Base-by-base conservation (phyloP, 352 stramenopile genomes). In the Phytophthora pseudosyringae region DNA sequence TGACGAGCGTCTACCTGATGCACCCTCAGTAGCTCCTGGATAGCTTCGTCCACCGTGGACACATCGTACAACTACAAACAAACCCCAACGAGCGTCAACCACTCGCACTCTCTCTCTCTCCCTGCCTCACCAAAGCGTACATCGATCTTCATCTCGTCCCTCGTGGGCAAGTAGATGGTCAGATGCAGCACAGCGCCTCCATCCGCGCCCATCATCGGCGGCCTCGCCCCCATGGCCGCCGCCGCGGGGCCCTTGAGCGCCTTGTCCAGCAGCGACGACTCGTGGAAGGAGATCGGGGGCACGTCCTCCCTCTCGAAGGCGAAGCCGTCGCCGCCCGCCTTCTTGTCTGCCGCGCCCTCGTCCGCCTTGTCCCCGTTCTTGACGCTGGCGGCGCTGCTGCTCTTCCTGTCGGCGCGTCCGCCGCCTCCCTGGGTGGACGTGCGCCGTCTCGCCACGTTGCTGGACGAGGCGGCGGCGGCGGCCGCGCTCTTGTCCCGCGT, bases 71-170 rank as follows among this genome's bases (percentile, higher is more conserved):
- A 56, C 88, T 96, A 75, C 26, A 60, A 60, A 7, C 41, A 54
- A 56, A 32, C 31, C 50, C 8, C 8, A 56, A 31, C 48, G 21
- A 21, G 21, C 21, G 21, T 21, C 1, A 35, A 35, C 2, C 31
- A 35, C 10, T 1, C 51, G 26, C 2, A 55, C 44, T 18, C 40
- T 18, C 26, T 21, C 26, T 35, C n/a, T 16, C 13, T 8, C 18
- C 41, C n/a, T 59, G 3, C 13, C 49, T 11, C 31, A 51, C 12
- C n/a, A 35, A 28, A 13, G 73, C 73, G 18, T 63, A 95, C 86
- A 64, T 96, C 86, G 57, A 96, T 91, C 69, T 93, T 94, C 81
- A 96, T 94, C 67, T 96, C 86, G 15, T 85, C 71, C 11, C 86
- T 79, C 21, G 87, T 93, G 3, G 88, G 88, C 54, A 96, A 58